Evolutionary conservation across 192 early-diverging fungal genomes (phyloP).

Genomic region (Paraglomus brasilianum): DNA sequence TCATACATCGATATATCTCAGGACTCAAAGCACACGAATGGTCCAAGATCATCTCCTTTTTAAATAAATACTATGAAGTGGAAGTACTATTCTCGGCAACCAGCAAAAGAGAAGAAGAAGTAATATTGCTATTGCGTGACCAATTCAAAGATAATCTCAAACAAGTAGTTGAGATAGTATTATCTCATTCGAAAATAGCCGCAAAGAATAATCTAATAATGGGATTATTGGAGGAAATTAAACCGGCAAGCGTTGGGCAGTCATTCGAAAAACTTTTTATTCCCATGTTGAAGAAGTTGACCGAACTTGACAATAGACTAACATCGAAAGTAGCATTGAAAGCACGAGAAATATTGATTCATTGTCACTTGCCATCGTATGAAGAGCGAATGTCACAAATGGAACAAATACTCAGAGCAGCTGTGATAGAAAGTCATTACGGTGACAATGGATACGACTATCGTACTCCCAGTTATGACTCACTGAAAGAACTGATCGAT

Average conservation of each 20-base stretch:
- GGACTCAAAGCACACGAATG: conserved; percentile 80
- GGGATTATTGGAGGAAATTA: conserved; percentile 76
- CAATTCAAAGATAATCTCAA: conserved; percentile 79
- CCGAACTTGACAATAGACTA: conserved; percentile 70
- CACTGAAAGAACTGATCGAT: conserved; percentile 81
- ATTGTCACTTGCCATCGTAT: conserved; percentile 87
- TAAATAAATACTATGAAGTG: conserved; percentile 83
- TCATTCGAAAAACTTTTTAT: conserved; percentile 71
- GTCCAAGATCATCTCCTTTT: conserved; percentile 65
- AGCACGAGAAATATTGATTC: conserved; percentile 92
- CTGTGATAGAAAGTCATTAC: conserved; percentile 75
- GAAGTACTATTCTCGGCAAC: conserved; percentile 80
- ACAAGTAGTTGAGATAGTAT: conserved; percentile 63
- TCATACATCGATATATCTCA: conserved; percentile 67
- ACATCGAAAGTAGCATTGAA: conserved; percentile 91
- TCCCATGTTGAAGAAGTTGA: conserved; percentile 74
- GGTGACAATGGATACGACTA: conserved; percentile 67
- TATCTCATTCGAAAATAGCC: conserved; percentile 82
- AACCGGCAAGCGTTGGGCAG: conserved; percentile 61
- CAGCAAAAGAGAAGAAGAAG: conserved; percentile 76
- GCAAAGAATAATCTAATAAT: conserved; percentile 77
- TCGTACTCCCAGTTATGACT: conserved; percentile 74
- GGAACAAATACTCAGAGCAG: conserved; percentile 75
- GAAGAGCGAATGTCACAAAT: conserved; percentile 86
- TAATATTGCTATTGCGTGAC: conserved; percentile 82